Evolutionary conservation across 192 early-diverging fungal genomes (phyloP), one percentile per base, ranked within the genome.

Genomic region (Coemansia sp.): DNA sequence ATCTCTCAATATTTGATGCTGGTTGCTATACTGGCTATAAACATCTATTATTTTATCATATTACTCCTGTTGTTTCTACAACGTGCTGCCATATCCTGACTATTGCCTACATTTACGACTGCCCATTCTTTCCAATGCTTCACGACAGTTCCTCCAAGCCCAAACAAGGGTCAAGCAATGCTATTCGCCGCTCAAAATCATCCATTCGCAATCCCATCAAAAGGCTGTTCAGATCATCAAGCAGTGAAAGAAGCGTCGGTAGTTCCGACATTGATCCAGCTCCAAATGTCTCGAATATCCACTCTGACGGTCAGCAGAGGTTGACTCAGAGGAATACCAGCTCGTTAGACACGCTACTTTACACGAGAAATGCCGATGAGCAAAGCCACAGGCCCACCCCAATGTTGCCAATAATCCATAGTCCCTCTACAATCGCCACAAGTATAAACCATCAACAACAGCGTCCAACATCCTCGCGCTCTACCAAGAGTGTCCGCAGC

Each of bases 401-500:
- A 16, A n/a, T 13, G 5, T 15, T 59, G 36, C 39, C 57, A 39
- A 37, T 37, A 15, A 67, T 67, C 41, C 55, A 67, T 36, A 67
- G 65, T n/a, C 65, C 65, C 40, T 65, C 64, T 16, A 32, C 55
- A 32, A n/a, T 56, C 18, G 43, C 55, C 46, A 42, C 65, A 37
- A 37, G 13, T 8, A 26, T 46, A 3, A 8, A 26, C 6, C 51
- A 54, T 21, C 51, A 54, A 59, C 55, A 57, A 32, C 55, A 57
- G 41, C 77, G 77, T 3, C 77, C 77, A 21, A 56, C 68, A 10
- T 79, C 77, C 0, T 61, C 62, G 12, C 72, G 62, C n/a, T 79
- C 77, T 26, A 71, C 67, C 1, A 69, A 61, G 52, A 79, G 77
- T 45, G 72, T 74, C 5, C 72, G 72, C 41, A 74, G 43, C 52